Percentiles rank a stretch among this genome's conserved stretches.
These are phyloP conservation scores for Cladophialophora yegresii DNA, from an alignment of 2,329 filamentous ascomycete genomes.

Conservation along the genomic window DNA sequence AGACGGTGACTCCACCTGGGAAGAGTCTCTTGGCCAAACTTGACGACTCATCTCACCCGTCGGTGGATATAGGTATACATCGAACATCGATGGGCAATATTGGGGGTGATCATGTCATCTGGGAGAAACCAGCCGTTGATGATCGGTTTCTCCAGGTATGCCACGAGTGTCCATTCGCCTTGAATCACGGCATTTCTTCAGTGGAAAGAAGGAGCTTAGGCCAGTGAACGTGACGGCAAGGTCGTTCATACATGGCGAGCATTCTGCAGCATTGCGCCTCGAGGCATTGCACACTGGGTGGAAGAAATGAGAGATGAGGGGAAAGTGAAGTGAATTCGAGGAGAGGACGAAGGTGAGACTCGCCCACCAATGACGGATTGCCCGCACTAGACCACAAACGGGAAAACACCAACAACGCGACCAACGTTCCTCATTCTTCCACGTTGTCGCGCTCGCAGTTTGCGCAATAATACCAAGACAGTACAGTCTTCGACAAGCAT, in stretches of 20 bases:
- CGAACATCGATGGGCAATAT: conserved; percentile 17
- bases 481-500: not conserved
- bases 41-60: conserved; percentile 10
- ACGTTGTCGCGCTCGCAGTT: not conserved
- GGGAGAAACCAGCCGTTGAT: conserved; percentile 25
- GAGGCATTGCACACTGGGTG: not conserved
- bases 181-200: too few relatives aligned
- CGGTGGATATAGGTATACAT: conserved; percentile 14
- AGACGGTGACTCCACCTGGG: conserved; percentile 38
- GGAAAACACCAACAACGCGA: conserved; percentile 15
- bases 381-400: conserved; percentile 15
- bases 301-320: not conserved
- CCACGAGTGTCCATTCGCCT: conserved; percentile 8
- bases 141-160: conserved; percentile 20
- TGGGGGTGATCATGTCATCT: conserved; percentile 23
- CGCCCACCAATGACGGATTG: not conserved
- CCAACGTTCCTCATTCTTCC: not conserved
- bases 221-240: too few relatives aligned
- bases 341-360: not conserved
- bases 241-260: too few relatives aligned
- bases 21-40: conserved; percentile 4
- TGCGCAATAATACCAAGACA: not conserved
- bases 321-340: not conserved
- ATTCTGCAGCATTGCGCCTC: conserved; percentile 20
- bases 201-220: too few relatives aligned